Percentiles rank a stretch among this genome's conserved stretches.
These are phyloP conservation scores for Cercospora nicotianae DNA, from an alignment of 2,329 filamentous ascomycete genomes.

Conservation along the genomic window DNA sequence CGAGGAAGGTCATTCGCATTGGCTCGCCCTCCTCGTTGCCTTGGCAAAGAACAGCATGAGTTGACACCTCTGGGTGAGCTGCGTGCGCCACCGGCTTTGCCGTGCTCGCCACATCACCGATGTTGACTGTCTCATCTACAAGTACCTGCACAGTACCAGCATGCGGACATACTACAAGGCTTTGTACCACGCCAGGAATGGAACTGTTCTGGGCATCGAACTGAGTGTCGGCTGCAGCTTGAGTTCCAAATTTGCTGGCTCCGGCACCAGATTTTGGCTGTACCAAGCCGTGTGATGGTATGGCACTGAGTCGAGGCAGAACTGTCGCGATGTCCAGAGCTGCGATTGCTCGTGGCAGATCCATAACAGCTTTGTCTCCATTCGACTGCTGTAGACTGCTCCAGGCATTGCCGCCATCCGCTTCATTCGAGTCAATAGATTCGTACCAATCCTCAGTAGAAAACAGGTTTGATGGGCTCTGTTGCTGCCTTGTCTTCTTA, in stretches of 20 bases:
- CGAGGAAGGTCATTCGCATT: constrained; percentile 24
- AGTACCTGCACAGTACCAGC: constrained; percentile 30
- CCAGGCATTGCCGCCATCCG: constrained; percentile 44
- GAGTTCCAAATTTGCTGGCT: constrained; percentile 32
- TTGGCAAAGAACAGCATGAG: constrained; percentile 64
- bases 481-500: constrained; percentile 31
- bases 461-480: not conserved
- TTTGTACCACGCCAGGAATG: constrained; percentile 23
- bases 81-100: constrained; percentile 53
- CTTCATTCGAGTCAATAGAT: constrained; percentile 18
- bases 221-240: constrained; percentile 30
- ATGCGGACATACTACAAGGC: constrained; percentile 26
- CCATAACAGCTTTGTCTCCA: constrained; percentile 11
- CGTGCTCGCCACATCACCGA: constrained; percentile 29
- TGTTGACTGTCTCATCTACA: constrained; percentile 35
- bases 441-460: constrained; percentile 34
- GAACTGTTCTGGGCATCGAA: constrained; percentile 27
- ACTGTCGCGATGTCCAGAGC: constrained; percentile 74
- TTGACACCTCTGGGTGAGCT: constrained; percentile 72
- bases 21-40: constrained; percentile 10
- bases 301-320: constrained; percentile 64
- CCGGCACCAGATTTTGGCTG: constrained; percentile 27
- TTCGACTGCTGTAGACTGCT: not conserved
- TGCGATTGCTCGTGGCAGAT: constrained; percentile 68
- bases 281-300: constrained; percentile 52